Evolutionary conservation across 2,329 filamentous ascomycete genomes (phyloP), one percentile per base, ranked within the genome.

Genomic region (Penicillium capsulatum): DNA sequence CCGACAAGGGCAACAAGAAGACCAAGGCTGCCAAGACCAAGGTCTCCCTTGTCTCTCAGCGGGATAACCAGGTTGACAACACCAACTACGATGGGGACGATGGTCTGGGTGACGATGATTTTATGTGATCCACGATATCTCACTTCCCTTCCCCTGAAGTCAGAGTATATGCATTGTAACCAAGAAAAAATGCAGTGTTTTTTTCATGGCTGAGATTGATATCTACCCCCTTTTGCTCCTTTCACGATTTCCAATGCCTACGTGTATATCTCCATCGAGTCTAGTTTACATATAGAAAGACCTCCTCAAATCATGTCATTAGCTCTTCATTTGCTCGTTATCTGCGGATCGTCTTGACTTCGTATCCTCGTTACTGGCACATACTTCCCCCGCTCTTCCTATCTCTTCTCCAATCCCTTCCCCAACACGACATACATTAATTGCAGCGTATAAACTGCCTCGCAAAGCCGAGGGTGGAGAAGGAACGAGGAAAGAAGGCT

Each of bases 1-100:
- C 86, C 3, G 88, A 95, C 51, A 96, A 95, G 76, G 83, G 86
- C 38, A 86, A 84, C 59, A 98, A 97, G 85, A 98, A 97, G 81
- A 81, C 76, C 55, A 97, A 97, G 79, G 90, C 90, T 3, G 85
- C 87, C 47, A 97, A 97, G 81, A 94, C 85, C 27, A 98, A 98
- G 81, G 80, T 86, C 13, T 83, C 80, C 5, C 73, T 97, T 34
- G 84, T 86, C 39, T 81, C 43, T 71, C 68, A 59, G 71, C 83
- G 60, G 69, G 75, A 70, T 64, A 75, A 57, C 68, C 65, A 55
- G 75, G 75, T 64, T 47, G 91, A 97, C 65, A 81, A 79, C n/a
- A 79, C 76, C 40, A 73, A 80, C 33, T 95, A 97, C 59, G 86
- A 87, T 19, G 84, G 89, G 38, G 85, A 87, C 45, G 91, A 86